Percentiles rank a stretch among this genome's conserved stretches.
These are phyloP conservation scores for Diplodia scrobiculata DNA, from an alignment of 2,329 filamentous ascomycete species.

Conservation along the genomic window DNA sequence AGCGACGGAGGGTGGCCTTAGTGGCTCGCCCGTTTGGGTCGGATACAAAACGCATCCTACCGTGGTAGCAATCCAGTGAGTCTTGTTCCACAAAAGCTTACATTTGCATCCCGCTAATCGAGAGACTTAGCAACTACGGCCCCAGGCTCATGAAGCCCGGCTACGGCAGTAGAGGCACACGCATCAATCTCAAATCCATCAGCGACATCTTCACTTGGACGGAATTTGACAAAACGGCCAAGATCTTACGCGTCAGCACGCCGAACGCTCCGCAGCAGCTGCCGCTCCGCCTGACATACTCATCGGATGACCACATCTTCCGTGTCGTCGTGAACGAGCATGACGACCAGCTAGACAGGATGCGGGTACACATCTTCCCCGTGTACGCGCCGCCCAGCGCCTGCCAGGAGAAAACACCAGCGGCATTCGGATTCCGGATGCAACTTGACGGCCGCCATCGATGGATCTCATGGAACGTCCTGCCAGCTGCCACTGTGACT, in stretches of 20 bases:
- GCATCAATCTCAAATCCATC: not conserved
- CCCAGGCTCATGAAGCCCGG: not conserved
- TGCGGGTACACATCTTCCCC: not conserved
- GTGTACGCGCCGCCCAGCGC: not conserved
- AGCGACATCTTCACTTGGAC: not conserved
- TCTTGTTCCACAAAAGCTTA: too few relatives aligned
- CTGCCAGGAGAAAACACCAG: too few relatives aligned
- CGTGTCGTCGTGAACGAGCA: not conserved
- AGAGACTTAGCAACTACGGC: not conserved
- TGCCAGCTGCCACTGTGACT: too few relatives aligned
- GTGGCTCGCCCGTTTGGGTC: not conserved
- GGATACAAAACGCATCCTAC: not conserved
- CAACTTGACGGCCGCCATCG: not conserved
- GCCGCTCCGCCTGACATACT: not conserved
- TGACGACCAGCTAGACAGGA: not conserved
- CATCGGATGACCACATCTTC: not conserved
- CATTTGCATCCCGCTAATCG: too few relatives aligned
- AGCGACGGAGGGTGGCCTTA: not conserved
- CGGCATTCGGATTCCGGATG: not conserved
- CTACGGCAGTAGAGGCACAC: not conserved
- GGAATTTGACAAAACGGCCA: not conserved
- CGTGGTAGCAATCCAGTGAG: not conserved
- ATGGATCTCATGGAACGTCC: not conserved
- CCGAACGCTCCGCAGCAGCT: fast-evolving
- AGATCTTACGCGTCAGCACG: not conserved